Evolutionary conservation across 2,329 filamentous ascomycete genomes (phyloP).

Genomic region (Scolecobasidium constrictum): DNA sequence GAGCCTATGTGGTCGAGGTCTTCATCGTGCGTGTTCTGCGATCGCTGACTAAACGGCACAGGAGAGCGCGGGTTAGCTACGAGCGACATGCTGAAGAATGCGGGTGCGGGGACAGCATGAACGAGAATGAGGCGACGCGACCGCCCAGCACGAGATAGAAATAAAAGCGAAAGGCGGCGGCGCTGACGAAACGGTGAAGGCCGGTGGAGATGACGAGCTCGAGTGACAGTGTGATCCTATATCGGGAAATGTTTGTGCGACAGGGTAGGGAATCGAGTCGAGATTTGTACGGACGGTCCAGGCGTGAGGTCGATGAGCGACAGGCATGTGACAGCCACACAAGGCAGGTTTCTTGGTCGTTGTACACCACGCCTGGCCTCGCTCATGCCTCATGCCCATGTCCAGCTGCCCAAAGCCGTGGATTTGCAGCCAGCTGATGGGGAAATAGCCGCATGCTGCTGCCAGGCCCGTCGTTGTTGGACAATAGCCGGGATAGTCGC

Average conservation of each 20-base stretch:
- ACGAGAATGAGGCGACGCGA: too few species aligned
- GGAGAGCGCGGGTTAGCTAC: constrained; percentile 3
- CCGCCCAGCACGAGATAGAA: background rate
- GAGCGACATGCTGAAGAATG: constrained; percentile 2
- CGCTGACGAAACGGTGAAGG: constrained; percentile 5
- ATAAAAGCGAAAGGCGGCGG: constrained; percentile 1
- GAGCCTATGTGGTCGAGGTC: constrained; percentile 67
- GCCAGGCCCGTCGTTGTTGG: background rate
- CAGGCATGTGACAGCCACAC: constrained; percentile 5
- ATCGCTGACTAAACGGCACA: constrained; percentile 1
- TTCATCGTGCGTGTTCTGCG: constrained; percentile 41
- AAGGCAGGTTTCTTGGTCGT: background rate
- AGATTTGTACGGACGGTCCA: constrained; percentile 10
- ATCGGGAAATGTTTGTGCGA: constrained; percentile 22
- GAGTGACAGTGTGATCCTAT: constrained; percentile 12
- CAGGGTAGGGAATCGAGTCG: constrained; percentile 14
- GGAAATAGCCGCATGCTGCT: background rate
- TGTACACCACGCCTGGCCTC: background rate
- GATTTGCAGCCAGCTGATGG: background rate
- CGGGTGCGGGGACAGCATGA: too few species aligned
- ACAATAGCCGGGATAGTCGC: background rate
- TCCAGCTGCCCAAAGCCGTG: background rate
- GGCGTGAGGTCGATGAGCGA: background rate
- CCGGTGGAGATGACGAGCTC: constrained; percentile 2
- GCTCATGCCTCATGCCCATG: background rate